Evolutionary conservation across 2,329 filamentous ascomycete genomes (phyloP).

Genomic region (Cryphonectria radicalis): DNA sequence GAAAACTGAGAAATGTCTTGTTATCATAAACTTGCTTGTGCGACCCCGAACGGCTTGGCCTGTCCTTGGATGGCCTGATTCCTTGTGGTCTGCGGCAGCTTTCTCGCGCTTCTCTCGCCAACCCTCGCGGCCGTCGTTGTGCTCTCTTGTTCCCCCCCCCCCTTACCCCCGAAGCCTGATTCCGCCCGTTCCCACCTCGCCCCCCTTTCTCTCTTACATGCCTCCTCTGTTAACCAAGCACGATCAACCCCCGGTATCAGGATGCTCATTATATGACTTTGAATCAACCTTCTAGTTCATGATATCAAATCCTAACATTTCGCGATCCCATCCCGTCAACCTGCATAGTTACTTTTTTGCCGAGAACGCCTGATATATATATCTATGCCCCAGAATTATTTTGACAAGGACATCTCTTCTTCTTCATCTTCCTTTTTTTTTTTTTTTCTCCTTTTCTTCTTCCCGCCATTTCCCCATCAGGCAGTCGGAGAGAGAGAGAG

Average conservation of each 20-base stretch:
- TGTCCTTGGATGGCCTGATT: not conserved
- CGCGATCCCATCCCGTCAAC: conserved; percentile 9
- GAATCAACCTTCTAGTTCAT: conserved; percentile 17
- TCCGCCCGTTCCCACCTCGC: too few species aligned
- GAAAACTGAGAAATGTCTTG: conserved; percentile 18
- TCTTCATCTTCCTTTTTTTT: conserved; percentile 4
- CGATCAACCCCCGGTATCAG: not conserved
- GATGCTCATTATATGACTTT: conserved; percentile 21
- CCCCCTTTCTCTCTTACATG: not conserved
- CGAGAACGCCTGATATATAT: conserved; percentile 30
- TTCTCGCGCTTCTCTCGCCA: not conserved
- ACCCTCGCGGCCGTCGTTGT: not conserved
- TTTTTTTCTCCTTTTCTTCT: too few species aligned
- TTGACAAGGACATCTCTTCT: conserved; percentile 25
- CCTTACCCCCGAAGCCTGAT: not conserved
- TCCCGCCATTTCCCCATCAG: not conserved
- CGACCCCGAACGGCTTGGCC: not conserved
- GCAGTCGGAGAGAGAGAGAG: too few species aligned
- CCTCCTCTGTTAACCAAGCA: not conserved
- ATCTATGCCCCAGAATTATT: conserved; percentile 27
- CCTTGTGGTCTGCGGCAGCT: not conserved
- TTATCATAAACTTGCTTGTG: conserved; percentile 8
- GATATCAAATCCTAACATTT: conserved; percentile 23
- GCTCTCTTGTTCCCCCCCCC: not conserved
- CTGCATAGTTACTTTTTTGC: conserved; percentile 11